Evolutionary conservation across 1,284 basidiomycete species (phyloP), one percentile per base, ranked within the genome.

Genomic region (Ustilago trichophora): DNA sequence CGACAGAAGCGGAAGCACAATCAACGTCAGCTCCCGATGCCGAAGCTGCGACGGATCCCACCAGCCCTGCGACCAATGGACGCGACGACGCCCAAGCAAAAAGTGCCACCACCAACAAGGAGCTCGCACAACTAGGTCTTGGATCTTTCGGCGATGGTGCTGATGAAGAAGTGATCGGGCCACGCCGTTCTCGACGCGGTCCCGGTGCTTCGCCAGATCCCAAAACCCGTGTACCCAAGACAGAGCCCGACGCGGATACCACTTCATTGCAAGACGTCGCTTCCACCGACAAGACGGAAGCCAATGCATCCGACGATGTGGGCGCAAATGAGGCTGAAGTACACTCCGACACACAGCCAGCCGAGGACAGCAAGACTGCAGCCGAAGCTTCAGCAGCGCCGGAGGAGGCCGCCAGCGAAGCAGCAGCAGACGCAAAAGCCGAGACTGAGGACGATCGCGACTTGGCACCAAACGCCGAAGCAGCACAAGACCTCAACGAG

Each of bases 41-140:
- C 11, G 33, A 50, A 31, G 25, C 25, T 7, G 26, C 27, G 8
- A 13, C 43, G 15, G 56, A 48, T 8, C 35, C 51, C 18, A 25
- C 24, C 29, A 25, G 45, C 10, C 19, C 48, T 26, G 32, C 22
- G 16, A 32, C 37, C 43, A 41, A 35, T 21, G 33, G 27, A 4
- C 29, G 44, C 4, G 53, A 41, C 32, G 42, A 22, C 15, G 19
- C 47, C 27, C 57, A 38, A 16, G 21, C 44, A 19, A 64, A 52
- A 32, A 34, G 21, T 21, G 26, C 51, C 5, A 48, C 68, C 9
- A 44, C 56, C 13, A 64, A 52, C 53, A 75, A 75, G 36, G 73
- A 73, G 38, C 62, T 75, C 19, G 59, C 72, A 21, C 60, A 69
- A 38, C 64, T 73, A 7, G 73, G 73, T 1, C n/a, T n/a, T n/a